Base-by-base conservation (phyloP, 2,329 filamentous ascomycete species). In the Sphaceloma murrayae region DNA sequence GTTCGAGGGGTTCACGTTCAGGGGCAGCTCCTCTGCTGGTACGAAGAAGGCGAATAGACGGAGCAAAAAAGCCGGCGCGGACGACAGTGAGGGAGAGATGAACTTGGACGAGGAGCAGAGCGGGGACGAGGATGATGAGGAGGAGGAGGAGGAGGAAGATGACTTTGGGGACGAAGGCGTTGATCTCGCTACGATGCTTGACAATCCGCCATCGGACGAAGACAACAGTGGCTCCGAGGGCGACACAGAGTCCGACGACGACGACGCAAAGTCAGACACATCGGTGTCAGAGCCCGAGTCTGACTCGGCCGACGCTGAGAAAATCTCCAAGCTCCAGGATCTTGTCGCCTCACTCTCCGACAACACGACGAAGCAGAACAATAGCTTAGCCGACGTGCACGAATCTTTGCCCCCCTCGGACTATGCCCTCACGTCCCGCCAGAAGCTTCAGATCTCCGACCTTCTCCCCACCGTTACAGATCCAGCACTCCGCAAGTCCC, bases 1-100 rank as follows among this genome's bases (percentile, higher is more conserved):
- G 50, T 93, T 94, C 52, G 78, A 86, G 51, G 84, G 78, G 8
- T 93, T 81, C 55, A 75, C 74, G 3, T 83, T 83, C 56, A 69
- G 77, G 24, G 78, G 78, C 22, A 76, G 72, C 52, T 70, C 70
- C 17, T 64, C 62, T 39, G 59, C 39, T 58, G 68, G 75, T 45
- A 72, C 72, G 6, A 73, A 72, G 43, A 65, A 68, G 48, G 67
- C 69, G 53, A 69, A 69, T 51, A 68, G 69, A 55, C 64, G 62
- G 48, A 58, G 56, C 34, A 34, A 19, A 10, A 24, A 36, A 8
- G 14, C 3, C 3, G 10, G 11, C 11, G 8, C 5, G 9, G 32
- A 14, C 5, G 17, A 26, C 5, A 34, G 43, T 26, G 54, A 58
- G 38, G 60, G 58, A 34, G 63, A 70, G 30, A 61, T 74, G 17